Evolutionary conservation across 2,329 filamentous ascomycete genomes (phyloP), one percentile per base, ranked within the genome.

Genomic region (Cladosporium sp.): DNA sequence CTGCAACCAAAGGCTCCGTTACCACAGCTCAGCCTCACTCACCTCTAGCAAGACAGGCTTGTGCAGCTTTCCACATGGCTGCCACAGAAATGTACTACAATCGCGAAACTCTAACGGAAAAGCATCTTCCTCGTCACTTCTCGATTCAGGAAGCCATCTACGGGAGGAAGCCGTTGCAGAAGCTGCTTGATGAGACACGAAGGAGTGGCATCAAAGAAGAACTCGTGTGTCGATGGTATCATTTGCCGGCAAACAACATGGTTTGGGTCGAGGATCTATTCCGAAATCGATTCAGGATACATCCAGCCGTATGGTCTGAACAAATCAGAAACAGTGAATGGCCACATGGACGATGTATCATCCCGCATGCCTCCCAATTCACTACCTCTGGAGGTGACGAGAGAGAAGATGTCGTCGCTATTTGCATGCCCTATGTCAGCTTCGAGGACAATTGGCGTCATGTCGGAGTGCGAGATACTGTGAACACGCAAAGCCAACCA

Each of bases 201-300:
- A 38, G 13, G 4, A 38, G 36, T 9, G 36, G 17, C 36, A 38
- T 38, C 15, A 38, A 19, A 17, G 36, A 38, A 15, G 15, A 38
- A 4, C 41, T 30, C 41, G 19, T 43, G 20, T 73, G 74, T 36
- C 59, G 71, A 22, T 74, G 72, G 72, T 72, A 74, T 29, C 72
- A 74, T 57, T 57, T 74, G 5, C 72, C 72, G 8, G 71, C 69
- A 0, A 74, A 74, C 48, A 76, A 81, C 61, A 76, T 81, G 61
- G 75, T 77, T 1, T 85, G 82, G 82, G 76, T 80, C 4, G 81
- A 85, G 64, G 76, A 80, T 1, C 68, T 85, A 1, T 67, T 85
- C 15, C 79, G 80, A 1, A 85, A 85, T 56, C 75, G 75, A 7
- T 85, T 85, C 56, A 78, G 84, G 24, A 82, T 85, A 61, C 22